These are phyloP conservation scores for Capsella rubella DNA, from an alignment of 441 rosid genomes.

Conservation along the genomic window DNA sequence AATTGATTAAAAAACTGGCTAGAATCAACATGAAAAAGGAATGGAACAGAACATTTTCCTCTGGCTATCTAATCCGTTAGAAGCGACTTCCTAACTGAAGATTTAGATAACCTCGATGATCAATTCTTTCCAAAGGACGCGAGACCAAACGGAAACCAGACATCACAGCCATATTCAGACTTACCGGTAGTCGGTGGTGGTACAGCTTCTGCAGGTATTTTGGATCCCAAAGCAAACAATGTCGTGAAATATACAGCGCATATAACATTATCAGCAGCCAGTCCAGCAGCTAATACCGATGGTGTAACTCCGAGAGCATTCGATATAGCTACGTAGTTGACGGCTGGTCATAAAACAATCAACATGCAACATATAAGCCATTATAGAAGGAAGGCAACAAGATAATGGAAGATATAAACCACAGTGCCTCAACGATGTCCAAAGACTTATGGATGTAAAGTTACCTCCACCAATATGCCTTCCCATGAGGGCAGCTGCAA, in stretches of 20 bases:
- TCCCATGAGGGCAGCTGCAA: constrained; percentile 98
- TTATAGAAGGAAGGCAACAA: neutral
- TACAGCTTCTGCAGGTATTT: constrained; percentile 67
- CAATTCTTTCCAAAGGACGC: neutral
- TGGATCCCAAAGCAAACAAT: constrained; percentile 80
- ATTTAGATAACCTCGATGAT: neutral
- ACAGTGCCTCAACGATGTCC: neutral
- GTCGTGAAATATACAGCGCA: constrained; percentile 80
- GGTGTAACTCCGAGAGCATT: constrained; percentile 72
- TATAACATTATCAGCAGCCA: constrained; percentile 92
- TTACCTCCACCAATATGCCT: constrained; percentile 94
- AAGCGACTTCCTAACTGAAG: neutral
- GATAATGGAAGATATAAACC: neutral
- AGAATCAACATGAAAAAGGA: neutral
- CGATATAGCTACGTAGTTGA: constrained; percentile 82
- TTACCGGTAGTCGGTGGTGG: constrained; percentile 54
- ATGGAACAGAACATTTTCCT: constrained; percentile 1
- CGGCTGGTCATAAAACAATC: constrained; percentile 54
- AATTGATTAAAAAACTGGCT: neutral
- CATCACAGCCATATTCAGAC: constrained; percentile 6
- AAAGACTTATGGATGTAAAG: constrained; percentile 8
- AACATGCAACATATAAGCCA: constrained; percentile 29
- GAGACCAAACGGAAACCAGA: constrained; percentile 19
- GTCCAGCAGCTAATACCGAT: constrained; percentile 79
- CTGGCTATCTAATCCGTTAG: neutral